Conservation (phyloP, 2,329 filamentous ascomycete genomes). For the Xylariaceae sp. region DNA sequence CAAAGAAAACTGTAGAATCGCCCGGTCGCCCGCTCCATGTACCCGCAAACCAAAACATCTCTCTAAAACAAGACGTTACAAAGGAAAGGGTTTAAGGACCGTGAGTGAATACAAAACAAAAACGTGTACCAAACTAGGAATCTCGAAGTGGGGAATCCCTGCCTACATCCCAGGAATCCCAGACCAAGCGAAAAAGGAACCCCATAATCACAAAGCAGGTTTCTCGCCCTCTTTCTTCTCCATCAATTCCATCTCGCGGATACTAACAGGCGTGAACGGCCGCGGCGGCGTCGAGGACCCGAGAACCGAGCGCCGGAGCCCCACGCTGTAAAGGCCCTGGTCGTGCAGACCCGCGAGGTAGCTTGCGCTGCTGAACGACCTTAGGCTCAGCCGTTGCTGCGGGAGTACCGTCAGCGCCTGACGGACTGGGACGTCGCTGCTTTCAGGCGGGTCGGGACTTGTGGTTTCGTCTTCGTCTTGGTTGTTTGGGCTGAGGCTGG, state of each 20-base stretch:
- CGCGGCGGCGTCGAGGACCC: conserved; percentile 19
- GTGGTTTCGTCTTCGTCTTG: conserved; percentile 2
- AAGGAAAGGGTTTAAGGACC: too few species aligned
- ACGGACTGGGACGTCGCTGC: not conserved
- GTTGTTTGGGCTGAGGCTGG: not conserved
- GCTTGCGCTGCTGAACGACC: conserved; percentile 32
- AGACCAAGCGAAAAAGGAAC: too few species aligned
- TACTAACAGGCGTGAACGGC: not conserved
- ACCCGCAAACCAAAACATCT: too few species aligned
- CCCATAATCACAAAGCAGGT: too few species aligned
- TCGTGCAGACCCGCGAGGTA: conserved; percentile 31
- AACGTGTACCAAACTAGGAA: too few species aligned
- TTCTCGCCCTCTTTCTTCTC: not conserved
- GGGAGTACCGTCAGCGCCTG: not conserved
- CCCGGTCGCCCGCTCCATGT: too few species aligned
- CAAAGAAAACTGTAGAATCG: too few species aligned
- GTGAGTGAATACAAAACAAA: too few species aligned
- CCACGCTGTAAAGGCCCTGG: conserved; percentile 27
- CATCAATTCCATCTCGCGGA: not conserved
- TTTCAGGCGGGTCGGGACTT: conserved; percentile 1
- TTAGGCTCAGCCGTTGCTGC: conserved; percentile 19
- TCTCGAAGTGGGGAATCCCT: too few species aligned
- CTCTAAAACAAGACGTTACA: too few species aligned
- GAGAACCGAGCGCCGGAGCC: conserved; percentile 23
- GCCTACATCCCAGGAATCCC: too few species aligned